Conservation (phyloP, 192 early-diverging fungal species). For the Podila epigama region DNA sequence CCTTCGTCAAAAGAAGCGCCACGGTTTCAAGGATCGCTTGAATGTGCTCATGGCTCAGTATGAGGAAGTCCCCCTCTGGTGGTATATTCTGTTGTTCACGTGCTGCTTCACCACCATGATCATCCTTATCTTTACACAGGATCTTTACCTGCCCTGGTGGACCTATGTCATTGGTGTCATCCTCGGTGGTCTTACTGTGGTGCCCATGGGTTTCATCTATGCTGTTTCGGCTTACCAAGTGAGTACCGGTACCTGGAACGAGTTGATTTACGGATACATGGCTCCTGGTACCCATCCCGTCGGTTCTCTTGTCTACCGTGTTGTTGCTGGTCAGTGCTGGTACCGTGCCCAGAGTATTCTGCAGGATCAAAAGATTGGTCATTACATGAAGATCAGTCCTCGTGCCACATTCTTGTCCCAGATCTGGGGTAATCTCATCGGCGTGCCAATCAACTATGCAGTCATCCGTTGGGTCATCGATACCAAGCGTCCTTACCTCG, state of each 20-base stretch:
- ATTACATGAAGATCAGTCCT: constrained; percentile 51
- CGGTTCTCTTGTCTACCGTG: constrained; percentile 43
- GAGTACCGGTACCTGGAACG: constrained; percentile 50
- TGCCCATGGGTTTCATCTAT: constrained; percentile 55
- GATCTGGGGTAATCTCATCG: constrained; percentile 53
- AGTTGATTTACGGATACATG: constrained; percentile 53
- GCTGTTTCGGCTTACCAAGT: constrained; percentile 52
- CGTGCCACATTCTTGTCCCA: constrained; percentile 46
- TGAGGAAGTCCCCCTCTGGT: constrained; percentile 47
- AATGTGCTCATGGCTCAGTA: constrained; percentile 49
- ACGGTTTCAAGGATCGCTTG: constrained; percentile 42
- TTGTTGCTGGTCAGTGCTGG: constrained; percentile 53
- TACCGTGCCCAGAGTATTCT: constrained; percentile 54
- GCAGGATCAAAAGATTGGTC: constrained; percentile 47
- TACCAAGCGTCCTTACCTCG: constrained; percentile 53
- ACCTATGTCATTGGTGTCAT: constrained; percentile 47
- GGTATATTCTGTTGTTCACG: constrained; percentile 42
- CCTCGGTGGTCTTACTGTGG: constrained; percentile 45
- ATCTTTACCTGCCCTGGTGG: constrained; percentile 50
- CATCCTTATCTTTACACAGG: constrained; percentile 44
- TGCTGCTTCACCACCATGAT: constrained; percentile 48
- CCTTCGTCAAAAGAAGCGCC: constrained; percentile 27
- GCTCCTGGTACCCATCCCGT: constrained; percentile 51
- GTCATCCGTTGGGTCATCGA: constrained; percentile 53
- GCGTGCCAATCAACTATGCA: constrained; percentile 51